Percentiles rank a stretch among this genome's conserved stretches.
Conservation (phyloP, 306 rosid species). For the Boehmeria nivea region DNA sequence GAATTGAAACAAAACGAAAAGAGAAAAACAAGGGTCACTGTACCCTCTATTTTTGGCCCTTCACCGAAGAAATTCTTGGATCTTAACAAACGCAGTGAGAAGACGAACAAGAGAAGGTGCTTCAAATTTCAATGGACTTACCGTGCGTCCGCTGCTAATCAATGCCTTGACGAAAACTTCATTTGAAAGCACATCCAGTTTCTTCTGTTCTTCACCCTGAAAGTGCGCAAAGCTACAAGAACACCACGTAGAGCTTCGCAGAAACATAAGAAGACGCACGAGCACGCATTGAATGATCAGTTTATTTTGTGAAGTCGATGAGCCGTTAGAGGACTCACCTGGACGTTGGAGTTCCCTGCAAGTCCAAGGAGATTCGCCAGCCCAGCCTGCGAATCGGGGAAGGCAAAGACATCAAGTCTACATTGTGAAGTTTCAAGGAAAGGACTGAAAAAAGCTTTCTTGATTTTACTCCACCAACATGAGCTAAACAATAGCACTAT, state of each 20-base stretch:
- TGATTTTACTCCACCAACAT: not conserved
- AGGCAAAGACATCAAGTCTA: not conserved
- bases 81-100: not conserved
- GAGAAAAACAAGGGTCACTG: not conserved
- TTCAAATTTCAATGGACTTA: constrained; percentile 27
- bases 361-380: constrained; percentile 93
- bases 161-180: constrained; percentile 88
- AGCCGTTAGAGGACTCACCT: constrained; percentile 32
- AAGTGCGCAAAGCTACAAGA: not conserved
- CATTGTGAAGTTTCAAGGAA: not conserved
- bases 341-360: constrained; percentile 93
- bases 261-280: not conserved
- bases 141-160: constrained; percentile 87
- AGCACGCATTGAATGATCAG: not conserved
- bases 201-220: constrained; percentile 97
- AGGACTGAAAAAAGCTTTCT: not conserved
- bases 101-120: too few species aligned
- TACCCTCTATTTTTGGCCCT: too few species aligned
- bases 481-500: not conserved
- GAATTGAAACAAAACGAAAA: not conserved
- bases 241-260: not conserved
- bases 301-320: not conserved
- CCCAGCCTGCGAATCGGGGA: constrained; percentile 62
- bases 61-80: too few species aligned
- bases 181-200: constrained; percentile 89